These are phyloP conservation scores for Boletellus sp. DNA, from an alignment of 1,284 basidiomycete species.

Conservation along the genomic window DNA sequence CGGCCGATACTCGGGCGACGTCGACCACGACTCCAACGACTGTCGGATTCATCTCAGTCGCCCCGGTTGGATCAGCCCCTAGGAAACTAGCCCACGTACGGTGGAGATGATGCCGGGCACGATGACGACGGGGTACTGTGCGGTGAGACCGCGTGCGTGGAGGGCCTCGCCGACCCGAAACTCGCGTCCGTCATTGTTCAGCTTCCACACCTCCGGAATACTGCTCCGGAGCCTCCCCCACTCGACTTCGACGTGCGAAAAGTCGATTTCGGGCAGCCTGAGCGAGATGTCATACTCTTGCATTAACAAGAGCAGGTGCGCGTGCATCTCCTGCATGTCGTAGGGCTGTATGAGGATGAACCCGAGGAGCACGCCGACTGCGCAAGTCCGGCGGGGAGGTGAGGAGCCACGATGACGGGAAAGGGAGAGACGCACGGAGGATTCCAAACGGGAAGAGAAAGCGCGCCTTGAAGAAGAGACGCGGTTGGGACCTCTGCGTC, in stretches of 20 bases:
- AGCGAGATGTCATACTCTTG: slow-evolving; percentile 57
- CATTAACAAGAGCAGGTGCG: slow-evolving; percentile 50
- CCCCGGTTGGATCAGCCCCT: background rate
- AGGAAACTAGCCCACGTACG: slow-evolving; percentile 35
- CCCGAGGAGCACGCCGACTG: slow-evolving; percentile 65
- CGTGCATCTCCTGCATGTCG: slow-evolving; percentile 57
- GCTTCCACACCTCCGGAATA: slow-evolving; percentile 75
- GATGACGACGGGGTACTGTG: slow-evolving; percentile 76
- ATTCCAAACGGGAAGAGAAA: slow-evolving; percentile 50
- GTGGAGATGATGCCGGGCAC: slow-evolving; percentile 81
- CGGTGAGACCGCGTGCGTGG: slow-evolving; percentile 61
- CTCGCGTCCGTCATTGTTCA: slow-evolving; percentile 79
- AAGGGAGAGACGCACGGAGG: slow-evolving; percentile 34
- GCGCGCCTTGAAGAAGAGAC: slow-evolving; percentile 34
- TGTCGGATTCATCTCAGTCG: slow-evolving; percentile 23
- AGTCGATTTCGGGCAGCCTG: slow-evolving; percentile 57
- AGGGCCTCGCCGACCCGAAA: slow-evolving; percentile 81
- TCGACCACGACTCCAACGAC: slow-evolving; percentile 86
- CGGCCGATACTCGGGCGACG: slow-evolving; percentile 68
- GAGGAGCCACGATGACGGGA: background rate
- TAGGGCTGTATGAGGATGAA: slow-evolving; percentile 58
- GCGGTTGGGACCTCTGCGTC: slow-evolving; percentile 14
- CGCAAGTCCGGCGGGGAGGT: background rate
- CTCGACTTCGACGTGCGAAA: slow-evolving; percentile 63
- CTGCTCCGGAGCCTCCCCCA: slow-evolving; percentile 62